A percentile compares a stretch with the other conserved stretches of the same genome.
Evolutionary conservation across 176 grass and related monocot species (phyloP).

Genomic region (Rhynchospora breviuscula): DNA sequence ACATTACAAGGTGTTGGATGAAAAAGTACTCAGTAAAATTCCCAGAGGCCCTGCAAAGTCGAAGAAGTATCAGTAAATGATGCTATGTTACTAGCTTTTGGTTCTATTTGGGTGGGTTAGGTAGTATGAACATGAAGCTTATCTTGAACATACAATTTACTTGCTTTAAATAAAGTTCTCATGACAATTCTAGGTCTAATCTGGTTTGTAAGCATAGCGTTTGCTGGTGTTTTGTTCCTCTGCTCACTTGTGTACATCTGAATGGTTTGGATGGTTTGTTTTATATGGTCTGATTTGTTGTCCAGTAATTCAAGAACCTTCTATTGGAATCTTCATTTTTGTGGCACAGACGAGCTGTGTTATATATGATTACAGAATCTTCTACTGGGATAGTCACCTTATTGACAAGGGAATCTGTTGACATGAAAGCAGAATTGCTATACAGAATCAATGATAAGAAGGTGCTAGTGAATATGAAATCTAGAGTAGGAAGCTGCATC

Average conservation of each 20-base stretch:
- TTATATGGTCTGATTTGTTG: neutral
- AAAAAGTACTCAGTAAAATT: constrained; percentile 78
- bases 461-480: no score
- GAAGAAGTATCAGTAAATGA: constrained; percentile 42
- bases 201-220: neutral
- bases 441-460: no score
- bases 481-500: no score
- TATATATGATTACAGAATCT: neutral
- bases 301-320: neutral
- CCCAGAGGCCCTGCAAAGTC: constrained; percentile 44
- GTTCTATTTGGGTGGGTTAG: neutral
- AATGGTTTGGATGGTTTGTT: neutral
- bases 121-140: neutral
- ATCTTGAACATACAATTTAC: neutral
- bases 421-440: no score
- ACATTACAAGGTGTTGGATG: constrained; percentile 46
- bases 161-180: neutral
- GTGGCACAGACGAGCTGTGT: neutral
- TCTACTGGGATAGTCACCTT: neutral
- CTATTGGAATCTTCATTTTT: neutral
- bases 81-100: neutral
- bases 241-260: neutral
- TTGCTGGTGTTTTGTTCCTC: neutral
- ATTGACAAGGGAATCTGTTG: no score
- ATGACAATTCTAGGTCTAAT: neutral